These are phyloP conservation scores for Musa schizocarpa DNA, from an alignment of 176 grass and related monocot genomes.

Conservation along the genomic window DNA sequence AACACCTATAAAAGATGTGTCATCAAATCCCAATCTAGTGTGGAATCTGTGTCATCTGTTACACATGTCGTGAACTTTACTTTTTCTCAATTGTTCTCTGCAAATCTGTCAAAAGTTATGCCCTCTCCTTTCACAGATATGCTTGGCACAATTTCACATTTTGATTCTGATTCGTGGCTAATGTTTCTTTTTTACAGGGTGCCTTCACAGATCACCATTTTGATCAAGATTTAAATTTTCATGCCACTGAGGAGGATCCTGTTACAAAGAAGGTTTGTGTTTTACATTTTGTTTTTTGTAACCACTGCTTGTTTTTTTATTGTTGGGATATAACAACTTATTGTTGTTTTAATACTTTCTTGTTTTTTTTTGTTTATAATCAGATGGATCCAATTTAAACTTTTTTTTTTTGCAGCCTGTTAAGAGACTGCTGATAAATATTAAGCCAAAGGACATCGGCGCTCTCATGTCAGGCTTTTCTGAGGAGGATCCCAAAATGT, in stretches of 20 bases:
- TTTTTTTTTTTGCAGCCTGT: constrained; percentile 44
- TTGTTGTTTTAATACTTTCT: too few relatives aligned
- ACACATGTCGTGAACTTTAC: too few relatives aligned
- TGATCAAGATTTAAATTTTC: constrained; percentile 95
- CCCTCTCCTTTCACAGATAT: too few relatives aligned
- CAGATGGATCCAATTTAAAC: neutral
- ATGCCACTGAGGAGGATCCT: constrained; percentile 86
- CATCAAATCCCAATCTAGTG: too few relatives aligned
- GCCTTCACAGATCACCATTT: constrained; percentile 82
- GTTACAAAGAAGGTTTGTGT: constrained; percentile 78
- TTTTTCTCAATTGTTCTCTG: too few relatives aligned
- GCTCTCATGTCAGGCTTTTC: constrained; percentile 69
- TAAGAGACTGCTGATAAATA: constrained; percentile 73
- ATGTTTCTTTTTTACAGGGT: constrained; percentile 39
- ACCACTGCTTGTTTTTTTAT: neutral
- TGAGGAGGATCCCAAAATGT: constrained; percentile 86
- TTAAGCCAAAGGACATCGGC: constrained; percentile 86
- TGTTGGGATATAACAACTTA: neutral
- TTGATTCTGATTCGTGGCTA: too few relatives aligned
- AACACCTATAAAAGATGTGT: too few relatives aligned
- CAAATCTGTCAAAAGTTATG: too few relatives aligned
- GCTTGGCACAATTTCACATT: too few relatives aligned
- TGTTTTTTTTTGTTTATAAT: neutral
- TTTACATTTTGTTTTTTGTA: neutral
- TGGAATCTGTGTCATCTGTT: too few relatives aligned